Evolutionary conservation across 176 grass and related monocot species (phyloP).

Genomic region (Avena atlantica): DNA sequence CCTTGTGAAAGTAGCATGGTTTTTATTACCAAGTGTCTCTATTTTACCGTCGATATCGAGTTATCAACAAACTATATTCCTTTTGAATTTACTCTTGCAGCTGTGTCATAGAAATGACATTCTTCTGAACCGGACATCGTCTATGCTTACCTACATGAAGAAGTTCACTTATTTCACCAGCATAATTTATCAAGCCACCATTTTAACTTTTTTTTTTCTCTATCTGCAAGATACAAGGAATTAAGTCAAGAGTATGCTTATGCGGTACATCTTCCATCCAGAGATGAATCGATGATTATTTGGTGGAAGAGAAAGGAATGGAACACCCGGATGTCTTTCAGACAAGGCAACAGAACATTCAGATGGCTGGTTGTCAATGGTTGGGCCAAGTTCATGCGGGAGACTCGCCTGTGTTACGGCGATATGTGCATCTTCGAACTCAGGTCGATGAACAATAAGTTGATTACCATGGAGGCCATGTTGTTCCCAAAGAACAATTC

Average conservation of each 20-base stretch:
- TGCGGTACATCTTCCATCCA: neutral
- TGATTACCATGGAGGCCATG: slow-evolving; percentile 29
- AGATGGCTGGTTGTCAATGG: neutral
- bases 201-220: neutral
- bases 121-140: neutral
- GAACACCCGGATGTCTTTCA: neutral
- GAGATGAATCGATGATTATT: neutral
- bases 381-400: neutral
- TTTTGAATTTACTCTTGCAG: neutral
- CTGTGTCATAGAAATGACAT: neutral
- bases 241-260: neutral
- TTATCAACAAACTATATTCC: too few species aligned
- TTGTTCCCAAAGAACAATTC: neutral
- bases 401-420: neutral
- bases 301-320: neutral
- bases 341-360: neutral
- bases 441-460: neutral
- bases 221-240: neutral
- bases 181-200: neutral
- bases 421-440: slow-evolving; percentile 43
- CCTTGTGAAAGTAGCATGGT: too few species aligned
- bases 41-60: too few species aligned
- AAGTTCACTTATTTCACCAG: neutral
- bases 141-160: neutral
- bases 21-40: too few species aligned